These are phyloP conservation scores for Volvox reticuliferus DNA, from an alignment of 139 green algal genomes.

Conservation along the genomic window DNA sequence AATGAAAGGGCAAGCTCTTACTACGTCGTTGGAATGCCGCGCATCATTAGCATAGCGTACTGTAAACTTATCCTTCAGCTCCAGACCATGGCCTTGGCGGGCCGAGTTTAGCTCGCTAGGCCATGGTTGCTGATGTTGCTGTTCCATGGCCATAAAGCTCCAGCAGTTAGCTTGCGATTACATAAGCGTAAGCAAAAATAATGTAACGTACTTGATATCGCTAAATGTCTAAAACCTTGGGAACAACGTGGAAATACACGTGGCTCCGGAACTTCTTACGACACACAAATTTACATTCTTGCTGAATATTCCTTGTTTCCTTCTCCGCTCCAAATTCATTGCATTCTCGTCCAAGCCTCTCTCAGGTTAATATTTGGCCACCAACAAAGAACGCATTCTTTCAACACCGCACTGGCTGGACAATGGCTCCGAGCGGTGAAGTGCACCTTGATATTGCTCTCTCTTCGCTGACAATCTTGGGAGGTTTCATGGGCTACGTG, in stretches of 20 bases:
- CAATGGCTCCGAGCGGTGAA: slow-evolving; percentile 27
- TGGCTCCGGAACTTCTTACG: too few relatives aligned
- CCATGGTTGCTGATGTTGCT: slow-evolving; percentile 49
- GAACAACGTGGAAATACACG: too few relatives aligned
- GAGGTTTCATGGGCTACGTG: slow-evolving; percentile 38
- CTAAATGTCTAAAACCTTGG: too few relatives aligned
- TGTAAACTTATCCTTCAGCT: slow-evolving; percentile 81
- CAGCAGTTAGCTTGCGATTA: neutral
- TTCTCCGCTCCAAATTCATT: neutral
- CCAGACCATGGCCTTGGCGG: slow-evolving; percentile 60
- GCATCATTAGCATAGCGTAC: slow-evolving; percentile 78
- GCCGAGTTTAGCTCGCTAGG: slow-evolving; percentile 48
- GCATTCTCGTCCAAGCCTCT: neutral
- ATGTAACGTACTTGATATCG: too few relatives aligned
- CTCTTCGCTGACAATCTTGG: neutral
- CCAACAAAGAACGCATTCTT: too few relatives aligned
- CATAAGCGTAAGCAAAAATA: too few relatives aligned
- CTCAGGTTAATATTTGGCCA: neutral
- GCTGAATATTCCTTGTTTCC: too few relatives aligned
- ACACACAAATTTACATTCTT: too few relatives aligned
- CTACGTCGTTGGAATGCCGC: slow-evolving; percentile 82
- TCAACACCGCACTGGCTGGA: neutral
- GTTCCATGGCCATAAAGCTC: neutral
- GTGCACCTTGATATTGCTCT: slow-evolving; percentile 34
- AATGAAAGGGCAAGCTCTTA: slow-evolving; percentile 12